A percentile compares a stretch with the other conserved stretches of the same genome.
phyloP scores from a whole-genome alignment of 192 early-diverging fungal species.

The Thoreauomyces humboldtii region DNA sequence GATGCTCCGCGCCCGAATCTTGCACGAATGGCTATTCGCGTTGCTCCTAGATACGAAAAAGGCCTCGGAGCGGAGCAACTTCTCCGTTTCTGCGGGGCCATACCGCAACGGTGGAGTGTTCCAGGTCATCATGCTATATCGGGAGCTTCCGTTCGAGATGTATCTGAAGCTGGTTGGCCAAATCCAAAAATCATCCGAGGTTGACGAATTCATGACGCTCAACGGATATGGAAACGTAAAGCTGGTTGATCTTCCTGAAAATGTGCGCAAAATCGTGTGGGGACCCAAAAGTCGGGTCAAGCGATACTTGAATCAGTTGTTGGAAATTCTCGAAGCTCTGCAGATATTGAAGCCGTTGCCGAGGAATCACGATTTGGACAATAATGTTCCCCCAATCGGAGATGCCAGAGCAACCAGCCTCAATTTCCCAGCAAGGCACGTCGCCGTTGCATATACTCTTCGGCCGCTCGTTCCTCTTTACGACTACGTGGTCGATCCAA shows the following conservation, averaged over 20 bases:
- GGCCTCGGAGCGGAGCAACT: background rate
- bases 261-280: background rate
- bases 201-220: slow-evolving; percentile 19
- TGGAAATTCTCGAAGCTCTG: slow-evolving; percentile 22
- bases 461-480: slow-evolving; percentile 23
- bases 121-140: slow-evolving; percentile 9
- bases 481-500: slow-evolving; percentile 23
- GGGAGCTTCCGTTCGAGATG: slow-evolving; percentile 40
- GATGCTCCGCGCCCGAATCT: slow-evolving; percentile 23
- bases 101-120: slow-evolving; percentile 19
- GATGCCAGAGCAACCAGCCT: background rate
- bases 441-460: slow-evolving; percentile 3
- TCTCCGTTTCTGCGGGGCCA: slow-evolving; percentile 2
- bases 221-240: background rate
- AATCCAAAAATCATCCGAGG: background rate
- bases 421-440: background rate
- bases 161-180: slow-evolving; percentile 38
- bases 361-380: no score
- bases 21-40: slow-evolving; percentile 38
- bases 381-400: no score
- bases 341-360: background rate
- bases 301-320: slow-evolving; percentile 1
- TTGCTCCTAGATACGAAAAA: background rate
- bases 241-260: slow-evolving; percentile 9
- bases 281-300: slow-evolving; percentile 3